Evolutionary conservation across 345 rosid genomes (phyloP).

Genomic region (Brassica rapa): DNA sequence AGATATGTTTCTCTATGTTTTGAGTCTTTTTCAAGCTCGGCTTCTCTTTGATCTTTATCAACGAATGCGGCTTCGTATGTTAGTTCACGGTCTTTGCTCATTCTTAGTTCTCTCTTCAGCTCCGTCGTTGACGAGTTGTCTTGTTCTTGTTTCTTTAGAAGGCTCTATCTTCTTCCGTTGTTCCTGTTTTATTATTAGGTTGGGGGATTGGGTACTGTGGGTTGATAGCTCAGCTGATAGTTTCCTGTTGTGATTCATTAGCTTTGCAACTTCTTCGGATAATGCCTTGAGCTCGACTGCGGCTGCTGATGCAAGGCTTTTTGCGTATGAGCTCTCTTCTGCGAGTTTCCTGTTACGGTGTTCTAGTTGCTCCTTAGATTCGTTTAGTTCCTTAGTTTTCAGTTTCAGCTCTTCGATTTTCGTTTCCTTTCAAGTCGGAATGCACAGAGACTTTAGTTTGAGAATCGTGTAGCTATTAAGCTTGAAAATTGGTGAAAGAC

Average conservation of each 20-base stretch:
- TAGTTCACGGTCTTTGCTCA: constrained; percentile 72
- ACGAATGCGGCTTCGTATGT: constrained; percentile 72
- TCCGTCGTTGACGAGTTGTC: constrained; percentile 50
- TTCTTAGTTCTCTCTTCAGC: constrained; percentile 75
- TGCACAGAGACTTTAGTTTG: background rate
- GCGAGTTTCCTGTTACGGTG: constrained; percentile 74
- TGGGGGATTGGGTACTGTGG: constrained; percentile 39
- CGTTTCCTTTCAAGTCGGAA: constrained; percentile 42
- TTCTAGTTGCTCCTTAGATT: constrained; percentile 72
- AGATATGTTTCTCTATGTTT: constrained; percentile 90
- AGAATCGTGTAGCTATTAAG: constrained; percentile 7
- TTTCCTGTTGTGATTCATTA: constrained; percentile 85
- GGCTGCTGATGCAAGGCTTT: constrained; percentile 99
- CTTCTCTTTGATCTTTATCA: constrained; percentile 79
- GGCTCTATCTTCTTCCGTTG: constrained; percentile 56
- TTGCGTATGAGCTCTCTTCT: constrained; percentile 92
- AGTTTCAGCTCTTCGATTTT: constrained; percentile 78
- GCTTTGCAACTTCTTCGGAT: constrained; percentile 95
- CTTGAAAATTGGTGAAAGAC: constrained; percentile 9
- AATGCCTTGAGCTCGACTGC: constrained; percentile 98
- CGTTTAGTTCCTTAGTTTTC: constrained; percentile 55
- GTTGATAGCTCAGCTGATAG: constrained; percentile 56
- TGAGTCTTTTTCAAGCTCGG: constrained; percentile 85
- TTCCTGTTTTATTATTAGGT: constrained; percentile 52
- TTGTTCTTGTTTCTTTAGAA: constrained; percentile 64